Evolutionary conservation across 495 filamentous ascomycete species (phyloP).

Genomic region (Neurospora sp.): DNA sequence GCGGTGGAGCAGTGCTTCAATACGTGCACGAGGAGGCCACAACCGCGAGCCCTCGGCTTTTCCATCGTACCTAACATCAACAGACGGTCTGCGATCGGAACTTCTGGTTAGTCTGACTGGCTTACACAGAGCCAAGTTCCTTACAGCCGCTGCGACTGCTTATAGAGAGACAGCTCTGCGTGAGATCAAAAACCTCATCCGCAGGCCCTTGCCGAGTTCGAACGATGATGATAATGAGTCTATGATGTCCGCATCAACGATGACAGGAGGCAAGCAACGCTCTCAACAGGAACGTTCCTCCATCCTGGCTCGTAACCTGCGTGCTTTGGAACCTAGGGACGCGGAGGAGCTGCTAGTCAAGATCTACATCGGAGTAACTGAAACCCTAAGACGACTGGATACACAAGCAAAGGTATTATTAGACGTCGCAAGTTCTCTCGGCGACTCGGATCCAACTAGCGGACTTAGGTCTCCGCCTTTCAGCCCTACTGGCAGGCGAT

Average conservation of each 20-base stretch:
- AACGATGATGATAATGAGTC: constrained; percentile 91
- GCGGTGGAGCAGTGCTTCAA: constrained; percentile 54
- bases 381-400: constrained; percentile 72
- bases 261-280: constrained; percentile 54
- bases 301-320: constrained; percentile 81
- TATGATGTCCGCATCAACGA: constrained; percentile 76
- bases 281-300: constrained; percentile 83
- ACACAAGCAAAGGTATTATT: constrained; percentile 93
- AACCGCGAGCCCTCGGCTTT: constrained; percentile 54
- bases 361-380: constrained; percentile 79
- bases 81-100: constrained; percentile 54
- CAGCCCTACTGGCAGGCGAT: constrained; percentile 32
- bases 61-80: constrained; percentile 64
- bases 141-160: constrained; percentile 66
- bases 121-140: constrained; percentile 66
- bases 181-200: constrained; percentile 81
- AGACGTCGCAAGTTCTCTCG: constrained; percentile 78
- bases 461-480: constrained; percentile 38
- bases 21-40: constrained; percentile 49
- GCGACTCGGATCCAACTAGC: constrained; percentile 19
- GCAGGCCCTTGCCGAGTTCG: constrained; percentile 76
- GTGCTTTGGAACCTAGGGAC: constrained; percentile 71
- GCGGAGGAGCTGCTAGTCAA: constrained; percentile 76
- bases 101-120: constrained; percentile 63
- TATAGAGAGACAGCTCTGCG: constrained; percentile 81